These are phyloP conservation scores for Cylindrotheca closterium DNA, from an alignment of 108 stramenopile species.

Conservation along the genomic window DNA sequence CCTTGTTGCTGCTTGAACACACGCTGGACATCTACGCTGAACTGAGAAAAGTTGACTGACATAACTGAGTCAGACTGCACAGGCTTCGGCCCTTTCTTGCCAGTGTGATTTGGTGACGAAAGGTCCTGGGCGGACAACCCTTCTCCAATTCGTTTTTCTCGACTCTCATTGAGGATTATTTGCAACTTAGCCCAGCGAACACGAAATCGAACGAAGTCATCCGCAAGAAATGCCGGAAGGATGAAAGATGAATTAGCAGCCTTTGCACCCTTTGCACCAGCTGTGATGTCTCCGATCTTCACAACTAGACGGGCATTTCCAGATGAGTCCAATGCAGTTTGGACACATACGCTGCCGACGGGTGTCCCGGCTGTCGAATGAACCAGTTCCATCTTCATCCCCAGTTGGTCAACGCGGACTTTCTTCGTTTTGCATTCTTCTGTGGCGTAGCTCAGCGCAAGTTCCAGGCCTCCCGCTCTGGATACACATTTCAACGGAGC, in stretches of 20 bases:
- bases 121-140: not conserved
- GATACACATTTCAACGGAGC: too few species aligned
- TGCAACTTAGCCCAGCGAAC: conserved; percentile 76
- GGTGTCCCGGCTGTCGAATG: conserved; percentile 46
- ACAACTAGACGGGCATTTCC: conserved; percentile 71
- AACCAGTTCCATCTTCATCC: conserved; percentile 59
- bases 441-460: conserved; percentile 33
- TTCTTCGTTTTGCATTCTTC: conserved; percentile 53
- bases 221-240: conserved; percentile 37
- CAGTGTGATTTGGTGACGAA: not conserved
- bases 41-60: conserved; percentile 60
- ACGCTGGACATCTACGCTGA: conserved; percentile 82
- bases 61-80: too few species aligned
- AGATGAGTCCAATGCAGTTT: conserved; percentile 68
- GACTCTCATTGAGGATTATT: conserved; percentile 59
- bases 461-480: conserved; percentile 19
- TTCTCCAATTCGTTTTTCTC: not conserved
- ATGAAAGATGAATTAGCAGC: conserved; percentile 3
- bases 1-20: conserved; percentile 67
- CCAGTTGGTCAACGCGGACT: conserved; percentile 63
- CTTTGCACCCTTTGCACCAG: conserved; percentile 19
- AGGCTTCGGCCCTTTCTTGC: not conserved
- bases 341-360: conserved; percentile 75
- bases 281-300: conserved; percentile 71
- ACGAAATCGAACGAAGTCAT: conserved; percentile 71